A percentile compares a stretch with the other conserved stretches of the same genome.
Evolutionary conservation across 2,329 filamentous ascomycete species (phyloP).

Genomic region (Furcasterigmium sp.): DNA sequence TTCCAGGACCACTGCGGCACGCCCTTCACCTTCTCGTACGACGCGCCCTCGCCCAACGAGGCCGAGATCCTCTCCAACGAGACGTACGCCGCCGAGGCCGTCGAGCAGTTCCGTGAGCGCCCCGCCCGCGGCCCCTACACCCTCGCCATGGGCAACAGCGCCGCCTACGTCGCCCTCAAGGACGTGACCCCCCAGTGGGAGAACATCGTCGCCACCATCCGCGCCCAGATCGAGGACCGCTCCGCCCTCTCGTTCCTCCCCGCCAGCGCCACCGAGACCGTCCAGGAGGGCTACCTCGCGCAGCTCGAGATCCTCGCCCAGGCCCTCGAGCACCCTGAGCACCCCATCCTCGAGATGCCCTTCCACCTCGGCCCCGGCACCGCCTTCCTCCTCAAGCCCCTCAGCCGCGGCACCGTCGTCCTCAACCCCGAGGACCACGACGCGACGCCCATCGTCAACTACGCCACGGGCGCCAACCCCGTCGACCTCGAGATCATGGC

Average conservation of each 20-base stretch:
- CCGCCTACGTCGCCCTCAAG: slow-evolving; percentile 21
- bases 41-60: slow-evolving; percentile 13
- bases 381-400: slow-evolving; percentile 22
- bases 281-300: slow-evolving; percentile 17
- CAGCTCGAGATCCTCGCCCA: slow-evolving; percentile 18
- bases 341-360: slow-evolving; percentile 23
- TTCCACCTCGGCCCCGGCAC: slow-evolving; percentile 16
- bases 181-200: slow-evolving; percentile 15
- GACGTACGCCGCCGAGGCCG: slow-evolving; percentile 24
- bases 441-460: slow-evolving; percentile 24
- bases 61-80: slow-evolving; percentile 18
- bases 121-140: slow-evolving; percentile 30
- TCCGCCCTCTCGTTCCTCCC: slow-evolving; percentile 14
- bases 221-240: slow-evolving; percentile 16
- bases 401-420: slow-evolving; percentile 27
- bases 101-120: slow-evolving; percentile 21
- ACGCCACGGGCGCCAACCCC: slow-evolving; percentile 26
- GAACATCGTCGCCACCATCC: slow-evolving; percentile 16
- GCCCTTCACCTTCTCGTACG: slow-evolving; percentile 9
- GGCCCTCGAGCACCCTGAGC: slow-evolving; percentile 19
- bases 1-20: slow-evolving; percentile 34
- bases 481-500: slow-evolving; percentile 28
- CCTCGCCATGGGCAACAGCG: slow-evolving; percentile 23
- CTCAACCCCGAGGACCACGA: slow-evolving; percentile 16
- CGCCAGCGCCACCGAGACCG: slow-evolving; percentile 10